Evolutionary conservation across 495 filamentous ascomycete species (phyloP).

Genomic region (Aspergillus leporis): DNA sequence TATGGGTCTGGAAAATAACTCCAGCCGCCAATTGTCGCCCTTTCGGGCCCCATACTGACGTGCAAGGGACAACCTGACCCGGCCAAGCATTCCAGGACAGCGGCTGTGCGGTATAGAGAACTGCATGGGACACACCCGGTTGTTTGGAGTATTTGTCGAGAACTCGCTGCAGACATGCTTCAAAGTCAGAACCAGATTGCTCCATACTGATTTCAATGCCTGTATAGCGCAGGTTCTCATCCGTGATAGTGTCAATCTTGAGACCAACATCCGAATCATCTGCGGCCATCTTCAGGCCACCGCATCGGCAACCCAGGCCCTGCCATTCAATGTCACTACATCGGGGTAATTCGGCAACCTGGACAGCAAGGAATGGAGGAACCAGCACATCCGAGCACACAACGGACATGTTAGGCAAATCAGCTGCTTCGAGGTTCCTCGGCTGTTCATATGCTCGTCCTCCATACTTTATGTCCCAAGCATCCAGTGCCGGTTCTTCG

Average conservation of each 20-base stretch:
- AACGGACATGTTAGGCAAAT: constrained; percentile 35
- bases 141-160: constrained; percentile 18
- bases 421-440: constrained; percentile 13
- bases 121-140: constrained; percentile 25
- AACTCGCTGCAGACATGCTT: constrained; percentile 24
- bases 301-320: constrained; percentile 43
- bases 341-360: constrained; percentile 71
- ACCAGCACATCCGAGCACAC: constrained; percentile 23
- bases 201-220: constrained; percentile 33
- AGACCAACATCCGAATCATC: constrained; percentile 16
- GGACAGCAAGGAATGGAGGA: constrained; percentile 69
- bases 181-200: constrained; percentile 17
- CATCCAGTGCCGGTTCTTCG: constrained; percentile 59
- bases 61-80: constrained; percentile 49
- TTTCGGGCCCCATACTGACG: constrained; percentile 44
- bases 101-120: constrained; percentile 37
- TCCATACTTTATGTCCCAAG: constrained; percentile 71
- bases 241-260: constrained; percentile 24
- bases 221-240: constrained; percentile 26
- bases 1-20: constrained; percentile 36
- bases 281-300: constrained; percentile 21
- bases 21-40: constrained; percentile 40
- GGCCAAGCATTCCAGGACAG: constrained; percentile 26
- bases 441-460: constrained; percentile 27
- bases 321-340: constrained; percentile 75